Base-by-base conservation (phyloP, 345 rosid species). In the Salix udensis region DNA sequence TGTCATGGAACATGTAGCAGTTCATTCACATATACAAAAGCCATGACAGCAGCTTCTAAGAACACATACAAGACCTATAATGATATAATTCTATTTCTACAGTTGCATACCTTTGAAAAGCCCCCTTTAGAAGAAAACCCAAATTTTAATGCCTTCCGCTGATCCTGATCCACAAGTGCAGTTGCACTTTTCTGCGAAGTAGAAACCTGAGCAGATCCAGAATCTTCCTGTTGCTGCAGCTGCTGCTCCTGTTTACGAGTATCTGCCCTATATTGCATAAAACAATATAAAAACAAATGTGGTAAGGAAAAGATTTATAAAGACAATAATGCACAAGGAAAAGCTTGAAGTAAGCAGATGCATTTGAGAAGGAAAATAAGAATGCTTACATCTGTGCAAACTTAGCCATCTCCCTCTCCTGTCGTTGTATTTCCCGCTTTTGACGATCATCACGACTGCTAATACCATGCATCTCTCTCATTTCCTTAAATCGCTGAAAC, bases 391-490 rank as follows among this genome's bases (percentile, higher is more conserved):
- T 89, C 79, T 79, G 79, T 42, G 88, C 82, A 90, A 91, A 91
- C 79, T 91, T 93, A 15, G 95, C 95, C 93, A 96, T 82, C 88
- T 96, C 98, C 81, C 84, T 94, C 82, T 96, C 97, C 75, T 84
- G 94, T 28, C 97, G 97, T 79, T 92, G 99, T 79, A 79, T 87
- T 78, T 96, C 98, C 70, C 97, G 87, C 79, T 92, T 96, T 80
- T 89, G 91, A 65, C 98, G 79, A 60, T 91, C 99, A 87, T 96
- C 99, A n/a, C 98, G 97, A 78, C 91, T 85, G 78, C 94, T 89
- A 66, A 88, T 44, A 72, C 94, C 89, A 21, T 94, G 99, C 94
- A 92, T 88, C 78, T 93, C 99, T 84, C 84, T 90, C 98, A 96
- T 96, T 81, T 92, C 98, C 84, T 96, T 96, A 81, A 96, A 96